Percentiles rank a stretch among this genome's conserved stretches.
These are phyloP conservation scores for Thuja plicata DNA, from an alignment of 83 land plant genomes.

Conservation along the genomic window DNA sequence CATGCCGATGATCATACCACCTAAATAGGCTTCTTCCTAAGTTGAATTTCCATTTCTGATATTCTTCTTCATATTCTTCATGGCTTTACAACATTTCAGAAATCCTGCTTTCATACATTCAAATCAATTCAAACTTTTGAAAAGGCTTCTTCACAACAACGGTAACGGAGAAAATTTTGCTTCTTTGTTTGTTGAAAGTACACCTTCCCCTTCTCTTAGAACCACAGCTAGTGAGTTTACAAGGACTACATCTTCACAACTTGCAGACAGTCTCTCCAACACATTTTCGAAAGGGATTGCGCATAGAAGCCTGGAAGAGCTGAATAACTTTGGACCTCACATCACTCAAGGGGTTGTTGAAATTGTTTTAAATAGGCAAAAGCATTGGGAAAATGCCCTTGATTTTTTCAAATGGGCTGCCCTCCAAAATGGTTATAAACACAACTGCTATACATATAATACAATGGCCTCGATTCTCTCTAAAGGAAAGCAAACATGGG, in stretches of 20 bases:
- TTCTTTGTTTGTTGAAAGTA: not conserved
- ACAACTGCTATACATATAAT: slow-evolving; percentile 48
- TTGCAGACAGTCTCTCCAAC: not conserved
- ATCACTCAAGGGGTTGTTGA: slow-evolving; percentile 2
- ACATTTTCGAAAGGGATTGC: not conserved
- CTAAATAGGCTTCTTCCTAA: not conserved
- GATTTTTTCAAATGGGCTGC: slow-evolving; percentile 68
- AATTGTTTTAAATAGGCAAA: slow-evolving; percentile 10
- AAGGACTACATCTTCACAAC: not conserved
- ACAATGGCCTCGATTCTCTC: slow-evolving; percentile 47
- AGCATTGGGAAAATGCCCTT: slow-evolving; percentile 23
- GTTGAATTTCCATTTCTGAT: not conserved
- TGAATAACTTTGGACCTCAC: slow-evolving; percentile 3
- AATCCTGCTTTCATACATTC: not conserved
- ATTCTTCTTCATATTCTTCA: not conserved
- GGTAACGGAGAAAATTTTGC: not conserved
- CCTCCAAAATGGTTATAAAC: slow-evolving; percentile 40
- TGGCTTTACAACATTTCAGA: not conserved
- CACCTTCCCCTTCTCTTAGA: not conserved
- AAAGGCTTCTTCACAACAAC: not conserved
- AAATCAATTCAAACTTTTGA: not conserved
- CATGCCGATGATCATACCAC: not conserved
- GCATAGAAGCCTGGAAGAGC: not conserved
- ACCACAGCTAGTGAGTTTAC: not conserved
- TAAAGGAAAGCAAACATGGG: not conserved